phyloP scores from a whole-genome alignment of 495 filamentous ascomycete species.

The Chaetomium tenue region DNA sequence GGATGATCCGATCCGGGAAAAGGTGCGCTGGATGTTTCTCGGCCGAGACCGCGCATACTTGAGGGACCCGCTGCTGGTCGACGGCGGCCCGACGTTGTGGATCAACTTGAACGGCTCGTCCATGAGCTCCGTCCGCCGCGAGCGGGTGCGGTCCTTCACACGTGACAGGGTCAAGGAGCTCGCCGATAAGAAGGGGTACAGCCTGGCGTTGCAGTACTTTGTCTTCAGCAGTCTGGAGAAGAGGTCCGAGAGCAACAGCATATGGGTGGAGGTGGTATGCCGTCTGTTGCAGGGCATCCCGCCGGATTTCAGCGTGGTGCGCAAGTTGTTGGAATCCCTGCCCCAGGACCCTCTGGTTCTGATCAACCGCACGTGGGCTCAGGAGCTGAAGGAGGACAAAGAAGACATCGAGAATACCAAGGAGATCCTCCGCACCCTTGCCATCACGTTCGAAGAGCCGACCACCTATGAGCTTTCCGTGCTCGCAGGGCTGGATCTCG shows the following conservation, averaged over 20 bases:
- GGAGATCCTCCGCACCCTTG: not conserved
- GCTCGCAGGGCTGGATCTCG: constrained; percentile 1
- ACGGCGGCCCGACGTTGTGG: not conserved
- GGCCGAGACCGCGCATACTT: not conserved
- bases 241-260: constrained; percentile 1
- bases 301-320: not conserved
- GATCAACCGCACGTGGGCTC: not conserved
- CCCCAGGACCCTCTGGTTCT: constrained; percentile 1
- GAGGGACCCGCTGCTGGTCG: not conserved
- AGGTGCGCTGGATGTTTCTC: constrained; percentile 1
- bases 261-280: constrained; percentile 4
- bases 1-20: constrained; percentile 1
- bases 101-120: not conserved
- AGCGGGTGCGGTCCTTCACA: not conserved
- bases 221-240: constrained; percentile 4
- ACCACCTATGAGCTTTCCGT: not conserved
- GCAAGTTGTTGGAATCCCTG: constrained; percentile 1
- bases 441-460: constrained; percentile 3
- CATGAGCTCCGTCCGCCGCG: not conserved
- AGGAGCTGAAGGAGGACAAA: not conserved
- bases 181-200: not conserved
- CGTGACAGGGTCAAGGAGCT: constrained; percentile 1
- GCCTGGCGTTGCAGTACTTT: constrained; percentile 2
- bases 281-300: constrained; percentile 1
- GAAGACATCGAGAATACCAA: not conserved